phyloP scores from a whole-genome alignment of 192 early-diverging fungal genomes.

The Entomortierella beljakovae region DNA sequence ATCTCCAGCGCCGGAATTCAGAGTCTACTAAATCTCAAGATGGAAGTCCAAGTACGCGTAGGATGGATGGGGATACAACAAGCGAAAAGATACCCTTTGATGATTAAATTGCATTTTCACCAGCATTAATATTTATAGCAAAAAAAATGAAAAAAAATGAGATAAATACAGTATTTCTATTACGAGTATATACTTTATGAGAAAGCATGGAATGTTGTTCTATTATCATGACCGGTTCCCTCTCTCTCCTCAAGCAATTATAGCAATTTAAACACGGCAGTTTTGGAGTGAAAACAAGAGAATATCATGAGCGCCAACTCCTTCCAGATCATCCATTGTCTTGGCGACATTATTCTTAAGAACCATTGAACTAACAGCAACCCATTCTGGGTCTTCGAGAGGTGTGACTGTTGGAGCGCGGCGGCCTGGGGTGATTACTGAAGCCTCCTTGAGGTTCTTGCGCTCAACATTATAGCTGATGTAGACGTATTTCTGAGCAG shows the following conservation, averaged over 20 bases:
- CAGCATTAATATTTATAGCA: no score
- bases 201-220: no score
- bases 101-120: conserved; percentile 1
- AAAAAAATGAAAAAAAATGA: no score
- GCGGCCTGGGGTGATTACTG: conserved; percentile 88
- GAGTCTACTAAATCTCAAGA: background rate
- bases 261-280: conserved; percentile 69
- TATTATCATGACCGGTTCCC: no score
- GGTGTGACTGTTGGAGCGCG: conserved; percentile 91
- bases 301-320: conserved; percentile 92
- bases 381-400: conserved; percentile 90
- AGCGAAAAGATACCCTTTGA: conserved; percentile 39
- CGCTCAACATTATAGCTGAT: conserved; percentile 92
- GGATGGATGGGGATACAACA: conserved; percentile 10
- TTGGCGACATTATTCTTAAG: conserved; percentile 79
- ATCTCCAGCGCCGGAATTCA: background rate
- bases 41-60: background rate
- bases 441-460: conserved; percentile 69
- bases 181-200: background rate
- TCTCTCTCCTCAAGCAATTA: no score
- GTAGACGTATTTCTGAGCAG: conserved; percentile 88
- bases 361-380: conserved; percentile 93
- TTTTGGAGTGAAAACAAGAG: conserved; percentile 85
- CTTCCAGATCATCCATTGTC: conserved; percentile 91
- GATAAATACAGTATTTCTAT: no score